A percentile compares a stretch with the other conserved stretches of the same genome.
phyloP scores from a whole-genome alignment of 2,329 filamentous ascomycete genomes.

The Colletotrichum costaricense region DNA sequence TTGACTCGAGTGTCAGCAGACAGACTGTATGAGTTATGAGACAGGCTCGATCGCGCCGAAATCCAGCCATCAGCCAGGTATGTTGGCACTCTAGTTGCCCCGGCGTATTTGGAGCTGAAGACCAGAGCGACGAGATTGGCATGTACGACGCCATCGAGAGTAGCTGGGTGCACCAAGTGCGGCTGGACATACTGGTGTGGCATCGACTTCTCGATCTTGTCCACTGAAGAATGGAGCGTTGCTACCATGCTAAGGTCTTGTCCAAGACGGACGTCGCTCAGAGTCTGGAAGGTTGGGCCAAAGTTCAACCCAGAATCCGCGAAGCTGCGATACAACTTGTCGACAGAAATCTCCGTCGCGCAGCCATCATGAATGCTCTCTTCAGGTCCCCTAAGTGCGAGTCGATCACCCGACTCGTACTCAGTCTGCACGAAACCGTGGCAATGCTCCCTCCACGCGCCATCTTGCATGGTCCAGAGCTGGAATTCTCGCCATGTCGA shows the following conservation, averaged over 20 bases:
- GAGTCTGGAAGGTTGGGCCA: constrained; percentile 36
- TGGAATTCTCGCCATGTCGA: constrained; percentile 40
- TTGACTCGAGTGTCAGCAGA: constrained; percentile 22
- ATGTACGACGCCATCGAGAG: constrained; percentile 49
- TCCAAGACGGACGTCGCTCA: constrained; percentile 29
- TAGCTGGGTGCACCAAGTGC: constrained; percentile 49
- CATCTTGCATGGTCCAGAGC: constrained; percentile 37
- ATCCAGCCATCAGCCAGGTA: constrained; percentile 25
- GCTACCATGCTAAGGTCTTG: constrained; percentile 17
- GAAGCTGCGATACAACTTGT: constrained; percentile 35
- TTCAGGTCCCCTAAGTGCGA: background rate
- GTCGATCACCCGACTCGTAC: constrained; percentile 16
- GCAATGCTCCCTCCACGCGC: constrained; percentile 42
- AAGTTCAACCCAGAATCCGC: constrained; percentile 35
- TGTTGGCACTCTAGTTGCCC: constrained; percentile 21
- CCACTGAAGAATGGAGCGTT: constrained; percentile 13
- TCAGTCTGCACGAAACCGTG: constrained; percentile 39
- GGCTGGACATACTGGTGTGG: constrained; percentile 39
- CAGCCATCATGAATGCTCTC: background rate
- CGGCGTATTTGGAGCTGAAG: background rate
- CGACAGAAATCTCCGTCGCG: constrained; percentile 13
- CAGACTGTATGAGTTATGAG: constrained; percentile 37
- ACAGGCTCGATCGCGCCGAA: background rate
- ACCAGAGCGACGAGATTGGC: constrained; percentile 32
- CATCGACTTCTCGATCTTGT: constrained; percentile 33